Evolutionary conservation across 139 green algal species (phyloP), one percentile per base, ranked within the genome.

Genomic region (Chlamydomonas incerta): DNA sequence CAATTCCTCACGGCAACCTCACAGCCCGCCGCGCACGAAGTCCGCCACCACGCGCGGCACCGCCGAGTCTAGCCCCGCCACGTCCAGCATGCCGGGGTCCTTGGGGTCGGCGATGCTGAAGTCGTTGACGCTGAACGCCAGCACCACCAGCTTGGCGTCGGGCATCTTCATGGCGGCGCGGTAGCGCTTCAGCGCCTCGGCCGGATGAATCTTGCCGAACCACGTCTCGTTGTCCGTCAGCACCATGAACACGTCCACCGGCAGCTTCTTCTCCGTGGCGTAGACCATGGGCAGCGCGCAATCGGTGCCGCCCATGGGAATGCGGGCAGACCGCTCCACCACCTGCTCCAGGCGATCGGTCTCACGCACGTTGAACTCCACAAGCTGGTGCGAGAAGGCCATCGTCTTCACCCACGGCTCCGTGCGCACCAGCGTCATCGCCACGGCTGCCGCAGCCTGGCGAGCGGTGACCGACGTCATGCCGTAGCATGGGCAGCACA

Each of bases 221-320:
- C 69, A 80, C 34, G 84, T 88, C 75, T 88, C 84, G 68, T 80
- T 88, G 74, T 88, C 84, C 0, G 85, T 89, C 14, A 89, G 55
- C 21, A 85, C 68, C 10, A 89, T 58, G n/a, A 89, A 89, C 63
- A 85, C 77, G 75, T 89, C 85, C 29, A 86, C 85, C 14, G 77
- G 46, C 37, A 86, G 33, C 18, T 47, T 41, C 65, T 52, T 11
- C 68, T 89, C 29, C 46, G 70, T 31, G 1, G 85, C 85, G 41
- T 89, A 41, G 8, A 81, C 24, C 41, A 89, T 89, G 29, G 85
- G 85, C 85, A 81, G 69, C 24, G 75, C 76, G 76, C 85, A 89
- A 68, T 89, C 75, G 37, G 85, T 89, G 74, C 85, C 85, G 57
- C 71, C 85, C 55, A 89, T 76, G 47, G 66, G 79, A 66, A 85